Base-by-base conservation (phyloP, 2,329 filamentous ascomycete genomes). In the Leptographium galeiforme region DNA sequence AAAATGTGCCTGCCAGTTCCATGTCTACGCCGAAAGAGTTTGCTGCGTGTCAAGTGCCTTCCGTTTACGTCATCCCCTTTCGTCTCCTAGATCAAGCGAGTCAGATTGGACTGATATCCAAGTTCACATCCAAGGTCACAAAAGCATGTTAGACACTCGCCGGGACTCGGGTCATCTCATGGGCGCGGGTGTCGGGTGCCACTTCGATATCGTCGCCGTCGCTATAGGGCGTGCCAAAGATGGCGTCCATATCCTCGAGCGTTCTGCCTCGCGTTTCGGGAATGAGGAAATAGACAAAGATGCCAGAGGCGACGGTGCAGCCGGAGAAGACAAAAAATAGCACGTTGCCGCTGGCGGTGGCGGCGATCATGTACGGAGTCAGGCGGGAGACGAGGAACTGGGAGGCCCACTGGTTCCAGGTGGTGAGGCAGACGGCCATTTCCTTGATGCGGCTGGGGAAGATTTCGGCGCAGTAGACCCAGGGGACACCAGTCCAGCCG, bases 401-500 rank as follows among this genome's bases (percentile, higher is more conserved):
- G 6, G 57, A 59, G 5, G 66, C 55, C 64, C 63, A 66, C 47
- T 66, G 64, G n/a, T 58, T 56, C 50, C 60, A 62, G 13, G 61
- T 64, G 0, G 60, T 61, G 25, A 64, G 56, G 45, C 57, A 55
- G 33, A 65, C 48, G 48, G 62, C 60, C 40, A 61, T 50, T 10
- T 62, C 61, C 4, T 63, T 61, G 34, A 65, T 61, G 41, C 55
- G 55, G n/a, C 57, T 57, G 6, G 62, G 61, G 43, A 64, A 63
- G 19, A 62, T 59, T 50, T 62, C 61, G 4, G 62, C 60, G 12
- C 58, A 55, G 44, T 57, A 55, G 30, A 63, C 57, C 58, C 59
- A 63, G 16, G 62, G 63, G 40, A 62, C 61, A 1, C 59, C 59
- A 44, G 60, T 58, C 62, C 62, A 63, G 1, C 67, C 70, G 6